Conservation (phyloP, 257 asterid genomes). For the Lavandula angustifolia region DNA sequence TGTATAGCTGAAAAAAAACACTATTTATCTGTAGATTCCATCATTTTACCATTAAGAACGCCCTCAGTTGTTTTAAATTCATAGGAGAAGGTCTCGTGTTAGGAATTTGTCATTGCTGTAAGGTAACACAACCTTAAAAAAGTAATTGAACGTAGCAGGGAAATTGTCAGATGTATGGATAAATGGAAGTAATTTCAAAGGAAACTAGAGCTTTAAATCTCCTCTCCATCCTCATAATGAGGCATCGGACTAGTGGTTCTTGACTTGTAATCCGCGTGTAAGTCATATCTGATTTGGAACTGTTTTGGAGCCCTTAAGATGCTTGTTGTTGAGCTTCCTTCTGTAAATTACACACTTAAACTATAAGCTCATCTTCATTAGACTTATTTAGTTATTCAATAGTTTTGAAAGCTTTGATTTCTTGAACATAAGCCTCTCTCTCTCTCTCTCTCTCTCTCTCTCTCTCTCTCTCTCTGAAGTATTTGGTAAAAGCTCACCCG, state of each 20-base stretch:
- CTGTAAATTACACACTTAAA: constrained; percentile 36
- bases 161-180: background rate
- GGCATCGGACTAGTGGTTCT: constrained; percentile 1
- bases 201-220: background rate
- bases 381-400: background rate
- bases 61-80: background rate
- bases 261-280: constrained; percentile 16
- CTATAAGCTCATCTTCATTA: constrained; percentile 14
- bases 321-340: constrained; percentile 40
- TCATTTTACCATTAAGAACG: background rate
- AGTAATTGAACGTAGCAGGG: background rate
- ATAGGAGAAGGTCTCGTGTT: background rate
- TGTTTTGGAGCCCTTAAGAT: constrained; percentile 28
- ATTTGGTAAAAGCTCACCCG: constrained; percentile 32
- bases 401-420: background rate
- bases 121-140: background rate
- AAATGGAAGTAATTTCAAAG: background rate
- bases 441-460: no score
- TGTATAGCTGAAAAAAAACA: background rate
- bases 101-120: constrained; percentile 4
- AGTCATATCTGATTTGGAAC: constrained; percentile 2
- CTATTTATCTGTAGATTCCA: background rate
- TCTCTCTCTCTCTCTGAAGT: background rate
- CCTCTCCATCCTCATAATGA: background rate
- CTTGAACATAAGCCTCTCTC: background rate